Evolutionary conservation across 306 rosid genomes (phyloP).

Genomic region (Leucaena leucocephala): DNA sequence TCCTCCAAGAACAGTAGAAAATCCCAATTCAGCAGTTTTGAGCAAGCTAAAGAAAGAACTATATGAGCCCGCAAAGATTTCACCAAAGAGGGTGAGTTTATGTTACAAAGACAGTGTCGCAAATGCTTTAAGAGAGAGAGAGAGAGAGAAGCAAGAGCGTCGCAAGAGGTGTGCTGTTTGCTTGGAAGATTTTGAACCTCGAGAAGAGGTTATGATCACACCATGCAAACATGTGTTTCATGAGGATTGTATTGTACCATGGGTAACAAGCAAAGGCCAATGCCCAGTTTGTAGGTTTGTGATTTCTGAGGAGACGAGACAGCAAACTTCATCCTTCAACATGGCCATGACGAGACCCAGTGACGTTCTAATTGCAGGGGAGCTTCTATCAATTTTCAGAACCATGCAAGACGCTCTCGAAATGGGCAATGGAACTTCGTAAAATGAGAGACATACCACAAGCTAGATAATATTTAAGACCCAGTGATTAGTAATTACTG

Average conservation of each 20-base stretch:
- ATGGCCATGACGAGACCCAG: slow-evolving; percentile 22
- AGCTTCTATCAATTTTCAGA: slow-evolving; percentile 51
- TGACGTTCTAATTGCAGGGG: slow-evolving; percentile 33
- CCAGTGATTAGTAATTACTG: background rate
- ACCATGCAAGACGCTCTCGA: slow-evolving; percentile 56
- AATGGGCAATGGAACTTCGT: slow-evolving; percentile 25
- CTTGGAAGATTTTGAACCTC: slow-evolving; percentile 77
- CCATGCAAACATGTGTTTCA: slow-evolving; percentile 94
- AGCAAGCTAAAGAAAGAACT: slow-evolving; percentile 48
- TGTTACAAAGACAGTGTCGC: slow-evolving; percentile 46
- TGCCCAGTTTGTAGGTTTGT: slow-evolving; percentile 83
- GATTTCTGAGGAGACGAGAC: slow-evolving; percentile 42
- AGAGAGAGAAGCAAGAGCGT: slow-evolving; percentile 44
- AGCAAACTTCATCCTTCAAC: slow-evolving; percentile 32
- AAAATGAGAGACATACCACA: background rate
- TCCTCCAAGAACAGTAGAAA: slow-evolving; percentile 31
- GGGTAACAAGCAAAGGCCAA: slow-evolving; percentile 66
- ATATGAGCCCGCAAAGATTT: slow-evolving; percentile 44
- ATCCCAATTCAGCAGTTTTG: slow-evolving; percentile 43
- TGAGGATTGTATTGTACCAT: slow-evolving; percentile 79
- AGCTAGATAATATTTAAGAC: background rate
- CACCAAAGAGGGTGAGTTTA: slow-evolving; percentile 38
- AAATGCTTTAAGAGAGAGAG: slow-evolving; percentile 18
- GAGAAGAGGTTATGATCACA: slow-evolving; percentile 69
- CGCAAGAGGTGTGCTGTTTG: slow-evolving; percentile 69